Base-by-base conservation (phyloP, 2,329 filamentous ascomycete genomes). In the Fusarium mundagurra region DNA sequence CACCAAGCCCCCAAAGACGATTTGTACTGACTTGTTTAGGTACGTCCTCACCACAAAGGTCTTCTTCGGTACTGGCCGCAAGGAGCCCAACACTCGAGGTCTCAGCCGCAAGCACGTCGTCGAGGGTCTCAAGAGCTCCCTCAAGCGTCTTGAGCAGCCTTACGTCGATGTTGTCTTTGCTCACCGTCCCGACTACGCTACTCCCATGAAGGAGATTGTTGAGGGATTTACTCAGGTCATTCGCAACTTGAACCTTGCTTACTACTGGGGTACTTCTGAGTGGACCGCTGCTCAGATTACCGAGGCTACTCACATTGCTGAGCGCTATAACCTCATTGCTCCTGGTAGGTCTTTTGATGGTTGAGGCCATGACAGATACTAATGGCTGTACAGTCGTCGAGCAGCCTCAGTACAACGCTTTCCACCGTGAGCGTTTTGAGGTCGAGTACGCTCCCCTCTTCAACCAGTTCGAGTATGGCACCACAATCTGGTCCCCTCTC, bases 281-380 rank as follows among this genome's bases (percentile, higher is more conserved):
- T 93, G 91, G 91, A 86, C 85, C 71, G 90, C 91, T 47, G 86
- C 88, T 67, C 90, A 93, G 83, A 92, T 93, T 75, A 86, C 87
- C 14, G 86, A 90, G 69, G 91, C 91, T 1, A 79, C 64, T 80
- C 69, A 76, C 33, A 89, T 84, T 67, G 90, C 91, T 27, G 88
- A 90, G 74, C 85, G 85, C 73, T 85, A 92, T 18, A 86, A 87
- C n/a, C 84, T 93, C 38, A 88, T 93, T 62, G 89, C 87, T 1
- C 91, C 91, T 4, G 67, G 67, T 70, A 65, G 17, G 66, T 14
- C 1, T 1, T 3, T 9, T 3, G 1, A 13, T 13, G 8, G 0
- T 5, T 20, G 6, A 27, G 44, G 1, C 8, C 0, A 2, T 20
- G 20, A 1, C 0, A 17, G 13, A 13, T 47, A 5, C 51, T 70